Conservation (phyloP, 129 eudicot species). For the Helichrysum umbraculigerum region DNA sequence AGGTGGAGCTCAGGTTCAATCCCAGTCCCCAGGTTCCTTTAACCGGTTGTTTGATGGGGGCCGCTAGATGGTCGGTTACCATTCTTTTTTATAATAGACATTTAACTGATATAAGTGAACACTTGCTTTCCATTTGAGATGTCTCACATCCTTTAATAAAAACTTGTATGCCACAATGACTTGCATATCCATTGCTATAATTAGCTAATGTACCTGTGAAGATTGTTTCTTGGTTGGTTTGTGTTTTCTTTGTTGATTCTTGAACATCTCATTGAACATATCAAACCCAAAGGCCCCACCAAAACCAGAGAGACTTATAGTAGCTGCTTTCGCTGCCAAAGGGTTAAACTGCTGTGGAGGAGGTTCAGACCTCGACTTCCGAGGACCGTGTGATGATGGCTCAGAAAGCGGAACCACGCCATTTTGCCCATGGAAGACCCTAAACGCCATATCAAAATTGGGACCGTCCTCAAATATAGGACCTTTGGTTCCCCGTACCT, state of each 20-base stretch:
- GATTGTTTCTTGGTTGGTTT: conserved; percentile 59
- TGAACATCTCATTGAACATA: conserved; percentile 72
- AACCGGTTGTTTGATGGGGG: no score
- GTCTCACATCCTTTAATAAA: no score
- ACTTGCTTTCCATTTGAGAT: no score
- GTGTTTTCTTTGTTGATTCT: conserved; percentile 59
- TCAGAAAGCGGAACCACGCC: conserved; percentile 96
- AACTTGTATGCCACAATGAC: no score
- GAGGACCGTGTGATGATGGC: conserved; percentile 43
- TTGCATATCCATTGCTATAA: no score
- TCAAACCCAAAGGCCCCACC: conserved; percentile 87
- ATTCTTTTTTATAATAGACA: neutral
- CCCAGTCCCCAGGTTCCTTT: no score
- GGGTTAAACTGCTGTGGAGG: conserved; percentile 75
- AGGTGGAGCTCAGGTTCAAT: no score
- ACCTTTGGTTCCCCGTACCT: conserved; percentile 81
- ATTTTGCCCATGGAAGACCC: conserved; percentile 87
- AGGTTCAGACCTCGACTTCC: conserved; percentile 50
- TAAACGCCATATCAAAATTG: conserved; percentile 85
- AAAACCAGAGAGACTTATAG: conserved; percentile 86
- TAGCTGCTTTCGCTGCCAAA: conserved; percentile 92
- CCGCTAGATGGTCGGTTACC: no score
- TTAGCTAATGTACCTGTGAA: conserved; percentile 53
- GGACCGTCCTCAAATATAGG: conserved; percentile 99
- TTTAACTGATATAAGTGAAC: neutral